These are phyloP conservation scores for Lentinula boryana DNA, from an alignment of 768 basidiomycete genomes.

Conservation along the genomic window DNA sequence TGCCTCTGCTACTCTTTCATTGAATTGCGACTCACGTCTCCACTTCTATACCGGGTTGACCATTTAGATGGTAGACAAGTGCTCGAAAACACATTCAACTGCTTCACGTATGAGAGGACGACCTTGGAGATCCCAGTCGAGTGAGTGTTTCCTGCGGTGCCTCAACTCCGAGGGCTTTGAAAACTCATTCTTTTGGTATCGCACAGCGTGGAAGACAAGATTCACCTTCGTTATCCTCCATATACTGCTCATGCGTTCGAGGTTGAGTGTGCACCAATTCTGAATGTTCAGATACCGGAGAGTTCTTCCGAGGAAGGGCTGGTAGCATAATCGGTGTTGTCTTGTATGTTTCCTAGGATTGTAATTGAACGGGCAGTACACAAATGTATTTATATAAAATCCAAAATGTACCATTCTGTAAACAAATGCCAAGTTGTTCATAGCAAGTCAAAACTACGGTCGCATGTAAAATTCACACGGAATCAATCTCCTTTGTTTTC, in stretches of 20 bases:
- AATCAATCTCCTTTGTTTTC: no score
- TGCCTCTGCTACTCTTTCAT: neutral
- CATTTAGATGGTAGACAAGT: conserved; percentile 7
- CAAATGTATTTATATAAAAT: no score
- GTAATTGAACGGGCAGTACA: no score
- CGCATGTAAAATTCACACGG: no score
- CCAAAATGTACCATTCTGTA: no score
- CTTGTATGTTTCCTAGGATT: no score
- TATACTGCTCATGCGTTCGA: conserved; percentile 1
- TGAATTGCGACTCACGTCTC: neutral
- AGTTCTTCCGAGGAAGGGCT: neutral
- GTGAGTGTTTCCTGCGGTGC: neutral
- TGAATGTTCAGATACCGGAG: conserved; percentile 1
- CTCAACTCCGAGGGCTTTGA: neutral
- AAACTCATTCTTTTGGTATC: neutral
- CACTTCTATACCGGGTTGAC: neutral
- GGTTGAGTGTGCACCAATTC: neutral
- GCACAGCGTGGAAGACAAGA: neutral
- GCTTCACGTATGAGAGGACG: conserved; percentile 5
- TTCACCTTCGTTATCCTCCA: conserved; percentile 6
- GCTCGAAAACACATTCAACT: conserved; percentile 6
- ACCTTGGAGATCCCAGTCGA: neutral
- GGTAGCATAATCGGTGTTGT: no score
- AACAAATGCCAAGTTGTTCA: no score
- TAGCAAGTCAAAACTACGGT: no score